Conservation (phyloP, 202 grass and related monocot genomes). For the Musa balbisiana region DNA sequence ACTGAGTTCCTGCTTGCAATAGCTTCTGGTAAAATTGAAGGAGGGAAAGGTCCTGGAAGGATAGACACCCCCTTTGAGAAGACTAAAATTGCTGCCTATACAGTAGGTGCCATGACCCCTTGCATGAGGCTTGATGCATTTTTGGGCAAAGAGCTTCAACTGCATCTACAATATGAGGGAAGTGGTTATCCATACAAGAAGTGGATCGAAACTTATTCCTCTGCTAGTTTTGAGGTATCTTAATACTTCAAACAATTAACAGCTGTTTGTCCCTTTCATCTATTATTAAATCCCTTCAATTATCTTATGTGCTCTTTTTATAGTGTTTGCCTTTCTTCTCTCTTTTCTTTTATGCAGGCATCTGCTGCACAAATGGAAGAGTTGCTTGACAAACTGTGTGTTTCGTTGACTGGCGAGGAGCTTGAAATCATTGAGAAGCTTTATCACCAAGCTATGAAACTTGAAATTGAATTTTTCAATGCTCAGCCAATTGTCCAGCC, state of each 20-base stretch:
- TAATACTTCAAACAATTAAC: neutral
- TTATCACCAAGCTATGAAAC: constrained; percentile 76
- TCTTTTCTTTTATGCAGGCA: constrained; percentile 25
- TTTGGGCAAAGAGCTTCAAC: constrained; percentile 57
- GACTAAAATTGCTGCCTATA: constrained; percentile 94
- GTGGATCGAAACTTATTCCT: constrained; percentile 72
- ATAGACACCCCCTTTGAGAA: constrained; percentile 97
- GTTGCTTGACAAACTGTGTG: constrained; percentile 83
- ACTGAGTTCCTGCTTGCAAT: constrained; percentile 83
- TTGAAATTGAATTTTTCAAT: constrained; percentile 79
- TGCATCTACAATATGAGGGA: constrained; percentile 48
- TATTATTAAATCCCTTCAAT: neutral
- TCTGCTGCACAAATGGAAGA: constrained; percentile 79
- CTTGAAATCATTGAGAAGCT: constrained; percentile 88
- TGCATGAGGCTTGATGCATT: constrained; percentile 93
- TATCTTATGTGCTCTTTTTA: neutral
- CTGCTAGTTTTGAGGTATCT: constrained; percentile 69
- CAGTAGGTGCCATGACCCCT: constrained; percentile 81
- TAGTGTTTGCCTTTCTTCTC: neutral
- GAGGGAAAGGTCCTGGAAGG: constrained; percentile 68
- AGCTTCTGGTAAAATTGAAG: constrained; percentile 78
- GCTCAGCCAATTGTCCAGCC: constrained; percentile 43
- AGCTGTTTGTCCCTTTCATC: neutral
- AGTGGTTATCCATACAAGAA: constrained; percentile 69
- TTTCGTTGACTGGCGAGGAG: constrained; percentile 85